Conservation (phyloP, 1,284 basidiomycete genomes). For the Boletus semigastroideus region DNA sequence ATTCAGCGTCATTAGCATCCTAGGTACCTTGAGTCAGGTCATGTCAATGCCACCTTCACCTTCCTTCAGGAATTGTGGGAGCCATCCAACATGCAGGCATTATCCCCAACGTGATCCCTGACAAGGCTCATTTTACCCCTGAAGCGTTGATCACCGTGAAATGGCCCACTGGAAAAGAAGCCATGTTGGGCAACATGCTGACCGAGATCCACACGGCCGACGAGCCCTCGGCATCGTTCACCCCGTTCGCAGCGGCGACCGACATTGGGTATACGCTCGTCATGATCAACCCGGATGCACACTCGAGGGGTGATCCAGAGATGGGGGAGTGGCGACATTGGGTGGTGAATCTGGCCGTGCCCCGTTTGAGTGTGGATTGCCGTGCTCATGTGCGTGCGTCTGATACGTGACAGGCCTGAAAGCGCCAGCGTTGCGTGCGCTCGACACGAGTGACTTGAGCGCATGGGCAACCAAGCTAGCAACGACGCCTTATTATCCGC, state of each 20-base stretch:
- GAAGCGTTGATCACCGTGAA: conserved; percentile 52
- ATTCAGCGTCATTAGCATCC: too few relatives aligned
- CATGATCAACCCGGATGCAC: conserved; percentile 71
- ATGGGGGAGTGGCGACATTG: conserved; percentile 64
- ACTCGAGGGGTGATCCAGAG: conserved; percentile 52
- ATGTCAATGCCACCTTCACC: too few relatives aligned
- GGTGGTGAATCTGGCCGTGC: conserved; percentile 45
- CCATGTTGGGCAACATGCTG: conserved; percentile 51
- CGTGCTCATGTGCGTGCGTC: neutral
- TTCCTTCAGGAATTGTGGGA: too few relatives aligned
- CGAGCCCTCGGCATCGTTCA: conserved; percentile 53
- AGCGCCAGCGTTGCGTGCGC: conserved; percentile 38
- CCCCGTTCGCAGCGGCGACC: conserved; percentile 40
- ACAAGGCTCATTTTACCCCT: conserved; percentile 41
- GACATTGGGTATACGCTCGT: conserved; percentile 58
- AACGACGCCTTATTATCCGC: conserved; percentile 57
- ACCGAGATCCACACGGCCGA: conserved; percentile 46
- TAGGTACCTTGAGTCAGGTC: too few relatives aligned
- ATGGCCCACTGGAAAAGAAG: conserved; percentile 51
- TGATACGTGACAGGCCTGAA: conserved; percentile 57
- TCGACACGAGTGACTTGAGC: conserved; percentile 35
- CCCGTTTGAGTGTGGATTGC: neutral
- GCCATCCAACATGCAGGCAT: conserved; percentile 45
- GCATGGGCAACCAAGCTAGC: conserved; percentile 48
- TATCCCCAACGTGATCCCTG: conserved; percentile 57